Conservation (phyloP, 768 basidiomycete genomes). For the Amanita inopinata region DNA sequence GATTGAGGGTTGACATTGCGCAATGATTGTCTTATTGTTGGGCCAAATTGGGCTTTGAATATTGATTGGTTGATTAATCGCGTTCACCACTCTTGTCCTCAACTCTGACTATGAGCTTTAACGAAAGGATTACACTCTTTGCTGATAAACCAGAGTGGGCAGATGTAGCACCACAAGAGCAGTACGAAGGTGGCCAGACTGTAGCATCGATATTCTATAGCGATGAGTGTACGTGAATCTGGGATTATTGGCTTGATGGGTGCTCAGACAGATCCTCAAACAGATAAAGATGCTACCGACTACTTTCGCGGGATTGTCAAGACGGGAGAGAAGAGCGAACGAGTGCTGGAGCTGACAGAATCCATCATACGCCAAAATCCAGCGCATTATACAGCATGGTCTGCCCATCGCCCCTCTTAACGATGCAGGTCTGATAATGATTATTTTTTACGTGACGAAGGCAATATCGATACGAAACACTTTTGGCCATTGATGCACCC, state of each 20-base stretch:
- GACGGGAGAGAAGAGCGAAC: slow-evolving; percentile 63
- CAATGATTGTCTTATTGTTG: neutral
- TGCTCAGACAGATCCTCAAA: slow-evolving; percentile 2
- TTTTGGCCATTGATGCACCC: slow-evolving; percentile 55
- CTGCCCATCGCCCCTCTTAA: slow-evolving; percentile 16
- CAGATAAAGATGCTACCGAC: slow-evolving; percentile 89
- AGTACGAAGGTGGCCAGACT: slow-evolving; percentile 70
- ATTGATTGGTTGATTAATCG: neutral
- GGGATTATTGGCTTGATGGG: slow-evolving; percentile 2
- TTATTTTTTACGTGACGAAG: slow-evolving; percentile 29
- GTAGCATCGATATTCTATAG: slow-evolving; percentile 91
- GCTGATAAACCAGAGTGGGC: slow-evolving; percentile 64
- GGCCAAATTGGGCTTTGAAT: neutral
- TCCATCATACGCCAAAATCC: slow-evolving; percentile 86
- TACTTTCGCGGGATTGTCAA: slow-evolving; percentile 85
- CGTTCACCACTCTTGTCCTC: slow-evolving; percentile 1
- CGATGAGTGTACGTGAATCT: slow-evolving; percentile 60
- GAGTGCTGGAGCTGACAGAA: slow-evolving; percentile 85
- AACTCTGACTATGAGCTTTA: slow-evolving; percentile 4
- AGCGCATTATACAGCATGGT: slow-evolving; percentile 97
- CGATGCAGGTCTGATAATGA: slow-evolving; percentile 1
- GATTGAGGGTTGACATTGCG: neutral
- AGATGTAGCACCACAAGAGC: slow-evolving; percentile 71
- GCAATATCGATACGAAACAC: slow-evolving; percentile 92
- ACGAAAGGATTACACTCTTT: slow-evolving; percentile 29